These are phyloP conservation scores for Neurospora terricola DNA, from an alignment of 495 filamentous ascomycete species.

Conservation along the genomic window DNA sequence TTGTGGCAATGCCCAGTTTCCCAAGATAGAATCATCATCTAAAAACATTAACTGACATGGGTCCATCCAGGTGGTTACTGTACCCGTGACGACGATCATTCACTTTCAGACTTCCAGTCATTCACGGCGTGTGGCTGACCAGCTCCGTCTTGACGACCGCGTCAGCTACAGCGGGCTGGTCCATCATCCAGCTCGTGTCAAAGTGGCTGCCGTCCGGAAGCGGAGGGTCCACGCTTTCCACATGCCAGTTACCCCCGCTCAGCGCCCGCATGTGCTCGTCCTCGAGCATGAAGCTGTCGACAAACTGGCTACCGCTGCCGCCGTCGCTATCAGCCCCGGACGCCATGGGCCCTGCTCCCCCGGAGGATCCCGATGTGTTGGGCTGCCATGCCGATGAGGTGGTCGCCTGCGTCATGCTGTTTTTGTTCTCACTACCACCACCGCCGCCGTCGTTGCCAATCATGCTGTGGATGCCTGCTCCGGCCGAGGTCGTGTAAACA, in stretches of 20 bases:
- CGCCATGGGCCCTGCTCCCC: not conserved
- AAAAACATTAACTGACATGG: not conserved
- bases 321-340: not conserved
- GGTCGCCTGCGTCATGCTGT: not conserved
- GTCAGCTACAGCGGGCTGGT: not conserved
- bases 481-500: conserved; percentile 4
- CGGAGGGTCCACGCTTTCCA: not conserved
- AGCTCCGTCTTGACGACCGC: not conserved
- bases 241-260: not conserved
- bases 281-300: not conserved
- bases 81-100: not conserved
- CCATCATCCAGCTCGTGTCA: conserved; percentile 14
- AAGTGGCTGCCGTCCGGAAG: conserved; percentile 13
- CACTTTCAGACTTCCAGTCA: not conserved
- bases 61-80: not conserved
- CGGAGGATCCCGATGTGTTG: not conserved
- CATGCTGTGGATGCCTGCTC: not conserved
- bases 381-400: not conserved
- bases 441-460: not conserved
- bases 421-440: not conserved
- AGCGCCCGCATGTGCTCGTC: not conserved
- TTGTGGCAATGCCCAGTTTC: not conserved
- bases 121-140: not conserved
- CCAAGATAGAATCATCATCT: not conserved
- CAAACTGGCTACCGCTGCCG: not conserved